Evolutionary conservation across 2,329 filamentous ascomycete species (phyloP).

Genomic region (Dactylellina leptospora): DNA sequence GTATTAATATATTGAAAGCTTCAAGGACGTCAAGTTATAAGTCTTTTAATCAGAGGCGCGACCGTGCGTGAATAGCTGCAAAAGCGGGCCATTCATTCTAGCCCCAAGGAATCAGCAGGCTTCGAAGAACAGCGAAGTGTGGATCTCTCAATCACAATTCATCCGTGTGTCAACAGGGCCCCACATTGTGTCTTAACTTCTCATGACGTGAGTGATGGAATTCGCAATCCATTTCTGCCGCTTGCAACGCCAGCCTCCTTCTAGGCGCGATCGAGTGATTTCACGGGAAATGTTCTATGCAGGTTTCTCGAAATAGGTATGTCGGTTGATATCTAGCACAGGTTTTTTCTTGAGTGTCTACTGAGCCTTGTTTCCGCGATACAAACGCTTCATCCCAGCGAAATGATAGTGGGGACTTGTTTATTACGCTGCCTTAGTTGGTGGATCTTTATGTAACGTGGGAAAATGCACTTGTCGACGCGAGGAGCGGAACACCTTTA

Average conservation of each 20-base stretch:
- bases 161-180: constrained; percentile 49
- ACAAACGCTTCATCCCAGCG: constrained; percentile 29
- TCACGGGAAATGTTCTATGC: constrained; percentile 8
- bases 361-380: constrained; percentile 22
- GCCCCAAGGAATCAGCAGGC: constrained; percentile 15
- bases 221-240: constrained; percentile 48
- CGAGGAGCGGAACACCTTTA: constrained; percentile 49
- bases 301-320: constrained; percentile 26
- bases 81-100: constrained; percentile 28
- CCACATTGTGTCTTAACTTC: constrained; percentile 51
- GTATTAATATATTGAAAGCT: constrained; percentile 32
- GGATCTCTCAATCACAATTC: constrained; percentile 46
- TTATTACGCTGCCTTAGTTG: constrained; percentile 36
- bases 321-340: constrained; percentile 7
- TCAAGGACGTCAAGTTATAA: constrained; percentile 6
- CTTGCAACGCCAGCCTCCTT: constrained; percentile 40
- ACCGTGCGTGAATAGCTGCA: constrained; percentile 37
- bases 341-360: constrained; percentile 11
- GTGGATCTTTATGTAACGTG: constrained; percentile 49
- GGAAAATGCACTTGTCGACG: constrained; percentile 39
- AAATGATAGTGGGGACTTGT: constrained; percentile 40
- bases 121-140: constrained; percentile 12
- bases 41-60: constrained; percentile 6
- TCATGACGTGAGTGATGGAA: constrained; percentile 53
- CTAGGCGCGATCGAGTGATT: constrained; percentile 24